Evolutionary conservation across 495 filamentous ascomycete species (phyloP), one percentile per base, ranked within the genome.

Genomic region (Hyaloscypha variabilis): DNA sequence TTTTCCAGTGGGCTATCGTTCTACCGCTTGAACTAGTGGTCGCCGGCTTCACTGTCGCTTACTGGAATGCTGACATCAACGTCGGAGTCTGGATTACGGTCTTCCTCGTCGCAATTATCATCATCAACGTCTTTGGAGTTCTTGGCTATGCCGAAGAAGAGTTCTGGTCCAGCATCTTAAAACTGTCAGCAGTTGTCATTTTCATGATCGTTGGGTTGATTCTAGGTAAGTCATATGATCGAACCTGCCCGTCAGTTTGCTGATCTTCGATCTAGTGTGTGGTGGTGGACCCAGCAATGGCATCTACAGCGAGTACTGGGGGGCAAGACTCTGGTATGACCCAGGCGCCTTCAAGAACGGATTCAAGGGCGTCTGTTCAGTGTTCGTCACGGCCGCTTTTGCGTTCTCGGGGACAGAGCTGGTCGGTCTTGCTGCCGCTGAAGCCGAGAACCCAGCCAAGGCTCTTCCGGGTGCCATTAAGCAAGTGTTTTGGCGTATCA

Each of bases 301-400:
- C 14, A 69, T 65, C 42, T 84, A 79, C 66, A 71, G 74, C 66
- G 63, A 79, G 28, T 90, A 90, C 73, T 78, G 79, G n/a, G 90
- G 90, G 28, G 85, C 85, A 2, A 71, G 79, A 1, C 81, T 84
- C 55, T 91, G 87, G 86, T 82, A 86, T 50, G 76, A 90, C n/a
- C 89, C 88, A 4, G 90, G 89, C 21, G 88, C 90, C 3, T 88
- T 93, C 77, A 80, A 78, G 30, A 82, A 92, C 66, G 86, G 87
- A 53, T 93, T 92, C 78, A 81, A 82, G 58, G 90, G 90, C 4
- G 87, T 92, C 77, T 91, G 87, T 73, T 81, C 82, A 23, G 86
- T 91, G 60, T 92, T 92, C 71, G 88, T 90, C 63, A 91, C 83
- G 8, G 90, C 89, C 19, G 88, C 88, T 25, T 93, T 91, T 71